phyloP scores from a whole-genome alignment of 192 early-diverging fungal genomes.

The Coemansia sp. region DNA sequence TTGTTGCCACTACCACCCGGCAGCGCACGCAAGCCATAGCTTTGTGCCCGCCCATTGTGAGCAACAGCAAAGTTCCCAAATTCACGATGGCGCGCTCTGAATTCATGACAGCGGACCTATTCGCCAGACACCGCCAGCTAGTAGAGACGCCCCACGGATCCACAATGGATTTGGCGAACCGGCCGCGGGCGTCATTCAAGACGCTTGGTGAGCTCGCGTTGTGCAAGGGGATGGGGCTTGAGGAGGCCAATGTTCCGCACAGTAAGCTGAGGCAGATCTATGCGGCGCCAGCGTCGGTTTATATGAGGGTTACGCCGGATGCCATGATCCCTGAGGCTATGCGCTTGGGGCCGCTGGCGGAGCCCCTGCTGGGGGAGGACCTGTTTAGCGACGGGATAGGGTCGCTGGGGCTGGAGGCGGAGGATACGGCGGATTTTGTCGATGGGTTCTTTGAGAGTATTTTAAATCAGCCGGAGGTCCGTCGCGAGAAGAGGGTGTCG shows the following conservation, averaged over 20 bases:
- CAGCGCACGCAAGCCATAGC: not conserved
- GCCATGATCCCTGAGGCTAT: conserved; percentile 49
- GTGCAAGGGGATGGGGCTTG: conserved; percentile 18
- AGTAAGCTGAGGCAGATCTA: conserved; percentile 38
- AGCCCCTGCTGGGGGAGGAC: conserved; percentile 38
- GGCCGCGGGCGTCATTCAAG: conserved; percentile 29
- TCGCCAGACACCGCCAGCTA: conserved; percentile 44
- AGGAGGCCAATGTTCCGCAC: conserved; percentile 32
- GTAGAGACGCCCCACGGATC: not conserved
- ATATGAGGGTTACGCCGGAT: conserved; percentile 34
- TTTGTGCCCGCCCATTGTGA: not conserved
- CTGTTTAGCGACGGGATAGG: conserved; percentile 28
- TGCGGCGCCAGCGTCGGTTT: conserved; percentile 44
- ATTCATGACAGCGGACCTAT: conserved; percentile 37
- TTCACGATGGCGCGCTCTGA: conserved; percentile 45
- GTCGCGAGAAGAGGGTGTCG: conserved; percentile 8
- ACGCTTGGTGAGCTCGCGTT: conserved; percentile 34
- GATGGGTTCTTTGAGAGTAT: conserved; percentile 50
- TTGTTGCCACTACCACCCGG: not conserved
- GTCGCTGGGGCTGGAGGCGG: conserved; percentile 12
- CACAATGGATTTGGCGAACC: not conserved
- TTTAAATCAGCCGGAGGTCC: conserved; percentile 2
- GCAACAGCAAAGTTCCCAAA: conserved; percentile 36
- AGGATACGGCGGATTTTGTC: conserved; percentile 34
- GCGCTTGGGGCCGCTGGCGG: conserved; percentile 45